These are phyloP conservation scores for Amphicarpaea edgeworthii DNA, from an alignment of 306 rosid species.

Conservation along the genomic window DNA sequence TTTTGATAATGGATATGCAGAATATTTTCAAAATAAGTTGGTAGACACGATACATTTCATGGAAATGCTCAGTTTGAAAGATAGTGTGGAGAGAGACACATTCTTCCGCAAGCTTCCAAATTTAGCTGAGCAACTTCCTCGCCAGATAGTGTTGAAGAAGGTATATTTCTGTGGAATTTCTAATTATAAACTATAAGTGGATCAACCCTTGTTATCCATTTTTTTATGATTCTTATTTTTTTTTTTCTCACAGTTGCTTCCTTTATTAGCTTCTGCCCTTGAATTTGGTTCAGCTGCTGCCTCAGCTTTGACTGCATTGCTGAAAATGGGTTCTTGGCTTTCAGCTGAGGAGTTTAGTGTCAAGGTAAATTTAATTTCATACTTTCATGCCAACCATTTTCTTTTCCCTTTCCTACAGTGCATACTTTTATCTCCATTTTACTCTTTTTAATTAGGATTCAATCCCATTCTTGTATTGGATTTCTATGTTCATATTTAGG, in stretches of 20 bases:
- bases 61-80: slow-evolving; percentile 97
- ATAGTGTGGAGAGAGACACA: slow-evolving; percentile 96
- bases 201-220: slow-evolving; percentile 34
- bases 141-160: slow-evolving; percentile 92
- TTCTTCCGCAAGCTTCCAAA: slow-evolving; percentile 99
- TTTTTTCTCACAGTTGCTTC: slow-evolving; percentile 81
- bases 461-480: slow-evolving; percentile 34
- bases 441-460: slow-evolving; percentile 33
- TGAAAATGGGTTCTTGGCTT: slow-evolving; percentile 99
- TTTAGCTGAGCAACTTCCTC: slow-evolving; percentile 99
- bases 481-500: slow-evolving; percentile 55
- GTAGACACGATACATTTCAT: slow-evolving; percentile 98
- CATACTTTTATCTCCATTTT: not conserved
- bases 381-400: slow-evolving; percentile 12
- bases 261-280: slow-evolving; percentile 98
- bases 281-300: slow-evolving; percentile 99
- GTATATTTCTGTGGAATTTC: slow-evolving; percentile 53
- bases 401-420: not conserved
- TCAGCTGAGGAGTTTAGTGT: slow-evolving; percentile 79
- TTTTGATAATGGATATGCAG: slow-evolving; percentile 60
- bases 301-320: slow-evolving; percentile 93
- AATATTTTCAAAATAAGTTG: slow-evolving; percentile 97
- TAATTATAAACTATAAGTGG: slow-evolving; percentile 11
- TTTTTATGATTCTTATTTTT: slow-evolving; percentile 45
- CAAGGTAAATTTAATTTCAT: slow-evolving; percentile 62